Percentiles rank a stretch among this genome's conserved stretches.
Conservation (phyloP, 257 asterid species). For the Ballota nigra region DNA sequence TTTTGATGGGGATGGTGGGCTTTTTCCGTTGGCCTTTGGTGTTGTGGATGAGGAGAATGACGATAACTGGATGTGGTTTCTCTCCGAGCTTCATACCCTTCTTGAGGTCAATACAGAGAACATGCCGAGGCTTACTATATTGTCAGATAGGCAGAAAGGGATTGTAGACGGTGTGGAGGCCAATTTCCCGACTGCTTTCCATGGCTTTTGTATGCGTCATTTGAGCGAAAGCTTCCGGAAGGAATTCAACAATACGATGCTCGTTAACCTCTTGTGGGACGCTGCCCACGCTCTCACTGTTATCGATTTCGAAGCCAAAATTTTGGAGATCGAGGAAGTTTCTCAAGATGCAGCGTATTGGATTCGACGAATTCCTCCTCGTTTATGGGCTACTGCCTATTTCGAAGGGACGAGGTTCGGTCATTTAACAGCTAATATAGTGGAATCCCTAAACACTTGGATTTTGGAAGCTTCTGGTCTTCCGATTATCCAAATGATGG, state of each 20-base stretch:
- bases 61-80: slow-evolving; percentile 98
- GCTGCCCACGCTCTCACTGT: slow-evolving; percentile 85
- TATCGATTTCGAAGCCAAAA: slow-evolving; percentile 67
- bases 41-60: slow-evolving; percentile 93
- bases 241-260: slow-evolving; percentile 83
- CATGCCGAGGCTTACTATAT: slow-evolving; percentile 93
- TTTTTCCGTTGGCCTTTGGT: slow-evolving; percentile 92
- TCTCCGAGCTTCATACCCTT: slow-evolving; percentile 84
- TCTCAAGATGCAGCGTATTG: slow-evolving; percentile 92
- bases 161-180: slow-evolving; percentile 84
- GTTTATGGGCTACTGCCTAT: slow-evolving; percentile 86
- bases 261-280: slow-evolving; percentile 85
- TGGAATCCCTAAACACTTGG: slow-evolving; percentile 75
- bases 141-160: slow-evolving; percentile 86
- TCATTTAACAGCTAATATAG: slow-evolving; percentile 73
- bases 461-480: slow-evolving; percentile 84
- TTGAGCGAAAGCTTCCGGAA: slow-evolving; percentile 84
- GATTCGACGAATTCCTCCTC: slow-evolving; percentile 76
- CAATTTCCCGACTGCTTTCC: slow-evolving; percentile 91
- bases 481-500: slow-evolving; percentile 92
- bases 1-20: slow-evolving; percentile 90
- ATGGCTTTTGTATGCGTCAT: slow-evolving; percentile 92
- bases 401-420: slow-evolving; percentile 91
- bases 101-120: slow-evolving; percentile 87
- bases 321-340: slow-evolving; percentile 76